phyloP scores from a whole-genome alignment of 2,329 filamentous ascomycete species.

The Colletotrichum salicis region DNA sequence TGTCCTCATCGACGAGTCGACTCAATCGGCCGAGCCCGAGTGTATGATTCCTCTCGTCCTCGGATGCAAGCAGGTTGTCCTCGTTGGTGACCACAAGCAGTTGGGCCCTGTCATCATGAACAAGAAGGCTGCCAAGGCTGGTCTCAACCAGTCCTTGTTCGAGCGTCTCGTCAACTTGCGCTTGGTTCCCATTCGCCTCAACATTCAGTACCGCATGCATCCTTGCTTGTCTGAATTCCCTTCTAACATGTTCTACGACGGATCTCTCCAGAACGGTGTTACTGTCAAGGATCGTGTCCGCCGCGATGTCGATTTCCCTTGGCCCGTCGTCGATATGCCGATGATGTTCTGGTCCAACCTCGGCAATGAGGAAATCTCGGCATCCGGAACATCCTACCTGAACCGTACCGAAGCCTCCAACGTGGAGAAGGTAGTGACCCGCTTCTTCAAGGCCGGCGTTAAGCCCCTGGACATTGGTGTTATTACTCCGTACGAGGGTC shows the following conservation, averaged over 20 bases:
- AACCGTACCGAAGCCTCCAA: conserved; percentile 98
- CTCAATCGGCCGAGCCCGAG: conserved; percentile 96
- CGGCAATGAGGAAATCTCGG: conserved; percentile 97
- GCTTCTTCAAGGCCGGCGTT: conserved; percentile 99
- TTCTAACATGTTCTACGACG: conserved; percentile 99
- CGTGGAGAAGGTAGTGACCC: conserved; percentile 97
- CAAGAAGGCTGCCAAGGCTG: conserved; percentile 98
- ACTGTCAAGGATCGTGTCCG: conserved; percentile 89
- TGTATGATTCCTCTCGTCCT: conserved; percentile 98
- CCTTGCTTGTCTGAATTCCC: conserved; percentile 97
- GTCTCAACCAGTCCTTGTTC: conserved; percentile 97
- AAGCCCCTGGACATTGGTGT: conserved; percentile 93
- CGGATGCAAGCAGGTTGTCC: conserved; percentile 98
- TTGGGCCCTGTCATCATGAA: conserved; percentile 99
- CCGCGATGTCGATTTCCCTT: conserved; percentile 96
- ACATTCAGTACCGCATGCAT: conserved; percentile 99
- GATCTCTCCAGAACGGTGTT: conserved; percentile 95
- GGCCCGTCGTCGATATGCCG: conserved; percentile 91
- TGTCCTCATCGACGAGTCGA: conserved; percentile 97
- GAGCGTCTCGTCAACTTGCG: conserved; percentile 95
- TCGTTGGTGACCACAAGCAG: conserved; percentile 98
- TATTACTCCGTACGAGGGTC: conserved; percentile 98
- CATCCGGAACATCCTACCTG: conserved; percentile 96
- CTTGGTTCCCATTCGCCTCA: conserved; percentile 89
- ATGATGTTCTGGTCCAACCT: conserved; percentile 99